Conservation (phyloP, 805 yeast species). For the Metschnikowia orientalis region DNA sequence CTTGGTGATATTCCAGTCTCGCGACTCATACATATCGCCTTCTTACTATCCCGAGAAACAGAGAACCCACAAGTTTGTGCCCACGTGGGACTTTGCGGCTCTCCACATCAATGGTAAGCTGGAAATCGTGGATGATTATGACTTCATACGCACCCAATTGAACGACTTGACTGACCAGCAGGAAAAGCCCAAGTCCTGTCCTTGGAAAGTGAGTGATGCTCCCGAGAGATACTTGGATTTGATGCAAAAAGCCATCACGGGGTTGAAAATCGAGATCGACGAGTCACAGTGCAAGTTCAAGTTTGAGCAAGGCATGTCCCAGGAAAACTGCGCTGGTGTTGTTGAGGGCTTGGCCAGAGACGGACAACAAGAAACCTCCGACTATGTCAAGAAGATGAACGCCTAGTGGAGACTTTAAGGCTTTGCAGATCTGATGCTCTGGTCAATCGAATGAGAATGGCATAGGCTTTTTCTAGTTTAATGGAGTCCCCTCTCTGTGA, state of each 20-base stretch:
- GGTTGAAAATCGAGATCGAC: constrained; percentile 49
- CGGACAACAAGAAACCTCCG: constrained; percentile 25
- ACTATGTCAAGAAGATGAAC: constrained; percentile 19
- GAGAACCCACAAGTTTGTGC: constrained; percentile 58
- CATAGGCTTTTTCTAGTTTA: too few species aligned
- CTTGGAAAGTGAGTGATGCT: constrained; percentile 58
- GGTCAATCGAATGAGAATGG: too few species aligned
- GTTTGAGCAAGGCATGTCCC: constrained; percentile 48
- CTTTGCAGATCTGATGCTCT: neutral
- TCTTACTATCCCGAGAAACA: constrained; percentile 54
- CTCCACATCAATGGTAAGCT: constrained; percentile 55
- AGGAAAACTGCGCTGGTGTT: constrained; percentile 49
- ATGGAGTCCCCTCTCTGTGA: too few species aligned
- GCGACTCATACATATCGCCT: constrained; percentile 53
- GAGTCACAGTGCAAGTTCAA: constrained; percentile 51
- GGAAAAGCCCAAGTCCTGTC: constrained; percentile 38
- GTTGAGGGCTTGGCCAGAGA: constrained; percentile 43
- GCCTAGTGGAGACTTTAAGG: too few species aligned
- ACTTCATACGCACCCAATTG: constrained; percentile 44
- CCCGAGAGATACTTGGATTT: constrained; percentile 44
- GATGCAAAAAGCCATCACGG: constrained; percentile 49
- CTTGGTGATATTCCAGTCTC: constrained; percentile 49
- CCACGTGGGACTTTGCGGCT: constrained; percentile 64
- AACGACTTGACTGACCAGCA: constrained; percentile 42
- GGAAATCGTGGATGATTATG: constrained; percentile 39